Conservation (phyloP, 768 basidiomycete species). For the Lactarius tabidus region DNA sequence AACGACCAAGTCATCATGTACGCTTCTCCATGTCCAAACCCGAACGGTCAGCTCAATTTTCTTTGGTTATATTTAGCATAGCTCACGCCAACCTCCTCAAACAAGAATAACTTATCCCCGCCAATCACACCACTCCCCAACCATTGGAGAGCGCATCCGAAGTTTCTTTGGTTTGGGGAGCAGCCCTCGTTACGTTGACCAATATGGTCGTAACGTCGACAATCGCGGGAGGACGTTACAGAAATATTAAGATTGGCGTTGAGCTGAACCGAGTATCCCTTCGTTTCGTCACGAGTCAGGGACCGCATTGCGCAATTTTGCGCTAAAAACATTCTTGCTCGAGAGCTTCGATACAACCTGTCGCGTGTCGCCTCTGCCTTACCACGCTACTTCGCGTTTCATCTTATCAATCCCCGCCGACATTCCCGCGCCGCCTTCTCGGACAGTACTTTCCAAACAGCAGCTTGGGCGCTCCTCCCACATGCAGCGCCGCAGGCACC, state of each 20-base stretch:
- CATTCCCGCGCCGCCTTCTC: constrained; percentile 10
- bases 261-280: constrained; percentile 5
- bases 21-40: background rate
- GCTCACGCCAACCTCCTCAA: constrained; percentile 14
- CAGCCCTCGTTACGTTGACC: constrained; percentile 38
- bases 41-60: background rate
- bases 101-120: constrained; percentile 13
- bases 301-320: constrained; percentile 11
- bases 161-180: constrained; percentile 36
- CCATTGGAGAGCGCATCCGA: constrained; percentile 39
- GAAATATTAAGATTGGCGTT: constrained; percentile 16
- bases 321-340: constrained; percentile 18
- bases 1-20: constrained; percentile 21
- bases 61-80: background rate
- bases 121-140: constrained; percentile 18
- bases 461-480: constrained; percentile 17
- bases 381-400: constrained; percentile 13
- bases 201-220: constrained; percentile 40
- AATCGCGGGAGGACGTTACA: constrained; percentile 4
- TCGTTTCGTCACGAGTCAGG: constrained; percentile 15
- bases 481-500: constrained; percentile 8
- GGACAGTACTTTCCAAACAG: constrained; percentile 7
- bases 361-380: constrained; percentile 17
- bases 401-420: constrained; percentile 10
- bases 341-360: constrained; percentile 13